These are phyloP conservation scores for Oenanthe javanica DNA, from an alignment of 140 eudicot genomes.

Conservation along the genomic window DNA sequence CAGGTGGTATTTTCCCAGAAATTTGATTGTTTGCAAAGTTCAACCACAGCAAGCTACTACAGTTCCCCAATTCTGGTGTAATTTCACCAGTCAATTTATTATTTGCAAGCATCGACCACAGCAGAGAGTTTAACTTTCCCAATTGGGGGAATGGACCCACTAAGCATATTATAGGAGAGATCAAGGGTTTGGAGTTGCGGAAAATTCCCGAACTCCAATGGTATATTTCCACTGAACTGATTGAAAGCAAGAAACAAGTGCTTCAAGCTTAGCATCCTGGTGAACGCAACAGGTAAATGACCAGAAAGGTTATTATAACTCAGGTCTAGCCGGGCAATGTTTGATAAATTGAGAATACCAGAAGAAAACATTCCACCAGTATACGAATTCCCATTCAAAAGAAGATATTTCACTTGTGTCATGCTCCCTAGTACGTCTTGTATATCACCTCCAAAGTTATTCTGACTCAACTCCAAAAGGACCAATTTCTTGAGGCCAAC, in stretches of 20 bases:
- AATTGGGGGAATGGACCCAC: conserved; percentile 58
- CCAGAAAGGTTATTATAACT: conserved; percentile 70
- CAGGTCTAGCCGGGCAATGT: conserved; percentile 56
- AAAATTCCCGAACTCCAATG: conserved; percentile 50
- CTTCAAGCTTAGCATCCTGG: conserved; percentile 44
- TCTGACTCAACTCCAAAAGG: conserved; percentile 48
- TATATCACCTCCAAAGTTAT: conserved; percentile 42
- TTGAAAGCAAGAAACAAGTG: conserved; percentile 67
- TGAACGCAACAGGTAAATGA: conserved; percentile 49
- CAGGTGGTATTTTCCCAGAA: conserved; percentile 44
- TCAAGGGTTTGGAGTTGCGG: conserved; percentile 50
- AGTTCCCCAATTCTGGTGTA: conserved; percentile 62
- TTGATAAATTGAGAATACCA: conserved; percentile 47
- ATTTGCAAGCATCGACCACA: conserved; percentile 74
- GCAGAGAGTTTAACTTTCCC: conserved; percentile 44
- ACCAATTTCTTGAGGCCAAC: conserved; percentile 29
- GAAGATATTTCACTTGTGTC: conserved; percentile 37
- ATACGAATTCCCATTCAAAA: conserved; percentile 40
- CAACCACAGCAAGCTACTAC: conserved; percentile 70
- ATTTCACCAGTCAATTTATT: conserved; percentile 66
- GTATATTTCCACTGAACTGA: conserved; percentile 50
- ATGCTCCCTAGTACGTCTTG: conserved; percentile 50
- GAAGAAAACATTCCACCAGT: conserved; percentile 62
- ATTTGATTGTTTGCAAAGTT: conserved; percentile 57
- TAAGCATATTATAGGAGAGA: conserved; percentile 46